phyloP scores from a whole-genome alignment of 352 stramenopile species.

The Halophytophthora batemanensis region DNA sequence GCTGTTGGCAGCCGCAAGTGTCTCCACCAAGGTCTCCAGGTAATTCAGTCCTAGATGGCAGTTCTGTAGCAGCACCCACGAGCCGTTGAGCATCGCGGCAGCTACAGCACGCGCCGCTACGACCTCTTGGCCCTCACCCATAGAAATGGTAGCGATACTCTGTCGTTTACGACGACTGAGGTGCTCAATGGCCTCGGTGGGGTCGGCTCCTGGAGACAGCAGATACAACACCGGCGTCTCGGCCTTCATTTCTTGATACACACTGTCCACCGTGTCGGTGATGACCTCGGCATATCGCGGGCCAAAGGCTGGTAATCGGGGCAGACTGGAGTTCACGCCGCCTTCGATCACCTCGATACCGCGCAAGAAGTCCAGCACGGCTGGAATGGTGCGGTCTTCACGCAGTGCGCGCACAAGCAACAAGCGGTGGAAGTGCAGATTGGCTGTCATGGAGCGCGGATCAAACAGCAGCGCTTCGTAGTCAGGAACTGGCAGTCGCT shows the following conservation, averaged over 20 bases:
- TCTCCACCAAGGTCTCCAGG: slow-evolving; percentile 62
- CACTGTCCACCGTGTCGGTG: slow-evolving; percentile 70
- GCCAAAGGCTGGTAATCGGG: slow-evolving; percentile 51
- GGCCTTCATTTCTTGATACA: slow-evolving; percentile 60
- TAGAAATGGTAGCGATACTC: slow-evolving; percentile 67
- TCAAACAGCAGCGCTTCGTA: slow-evolving; percentile 72
- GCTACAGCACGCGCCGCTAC: slow-evolving; percentile 55
- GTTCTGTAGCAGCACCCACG: slow-evolving; percentile 82
- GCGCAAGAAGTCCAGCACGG: slow-evolving; percentile 61
- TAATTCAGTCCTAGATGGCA: slow-evolving; percentile 70
- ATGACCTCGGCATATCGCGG: slow-evolving; percentile 58
- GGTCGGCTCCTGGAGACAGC: slow-evolving; percentile 65
- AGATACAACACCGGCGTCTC: slow-evolving; percentile 74
- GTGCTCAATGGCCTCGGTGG: slow-evolving; percentile 69
- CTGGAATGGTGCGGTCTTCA: slow-evolving; percentile 75
- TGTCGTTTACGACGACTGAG: slow-evolving; percentile 69
- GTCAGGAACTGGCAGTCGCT: slow-evolving; percentile 55
- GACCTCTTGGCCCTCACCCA: slow-evolving; percentile 73
- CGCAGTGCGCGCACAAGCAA: slow-evolving; percentile 63
- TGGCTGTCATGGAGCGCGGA: slow-evolving; percentile 53
- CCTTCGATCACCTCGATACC: slow-evolving; percentile 61
- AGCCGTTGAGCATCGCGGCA: slow-evolving; percentile 62
- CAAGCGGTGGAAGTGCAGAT: slow-evolving; percentile 67
- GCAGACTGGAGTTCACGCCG: slow-evolving; percentile 21
- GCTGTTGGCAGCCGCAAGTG: slow-evolving; percentile 25